Percentiles rank a stretch among this genome's conserved stretches.
Conservation (phyloP, 495 filamentous ascomycete species). For the Hyaloscypha hepaticicola region DNA sequence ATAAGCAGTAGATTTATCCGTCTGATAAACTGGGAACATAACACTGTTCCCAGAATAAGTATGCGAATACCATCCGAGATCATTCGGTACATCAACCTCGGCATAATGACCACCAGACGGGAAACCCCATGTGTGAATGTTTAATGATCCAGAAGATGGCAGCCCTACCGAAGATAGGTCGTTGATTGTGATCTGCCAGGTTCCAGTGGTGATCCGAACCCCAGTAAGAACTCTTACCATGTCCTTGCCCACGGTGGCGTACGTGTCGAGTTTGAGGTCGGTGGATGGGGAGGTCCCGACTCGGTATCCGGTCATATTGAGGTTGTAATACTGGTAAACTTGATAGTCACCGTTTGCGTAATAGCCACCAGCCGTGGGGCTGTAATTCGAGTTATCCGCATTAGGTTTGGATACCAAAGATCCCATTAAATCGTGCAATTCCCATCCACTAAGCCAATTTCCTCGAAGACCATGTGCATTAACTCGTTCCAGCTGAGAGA, state of each 20-base stretch:
- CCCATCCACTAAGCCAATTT: constrained; percentile 39
- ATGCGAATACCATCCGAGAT: constrained; percentile 35
- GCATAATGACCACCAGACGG: constrained; percentile 24
- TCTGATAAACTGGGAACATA: constrained; percentile 39
- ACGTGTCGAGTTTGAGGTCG: constrained; percentile 40
- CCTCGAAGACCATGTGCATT: constrained; percentile 41
- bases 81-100: constrained; percentile 36
- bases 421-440: constrained; percentile 41
- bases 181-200: constrained; percentile 38
- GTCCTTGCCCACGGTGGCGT: constrained; percentile 31
- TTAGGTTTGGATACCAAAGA: constrained; percentile 35
- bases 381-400: constrained; percentile 30
- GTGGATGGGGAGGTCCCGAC: constrained; percentile 33
- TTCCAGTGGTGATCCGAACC: constrained; percentile 33
- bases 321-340: constrained; percentile 46
- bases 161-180: constrained; percentile 35
- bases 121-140: constrained; percentile 39
- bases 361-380: constrained; percentile 19
- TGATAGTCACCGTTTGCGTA: constrained; percentile 37
- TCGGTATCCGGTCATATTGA: constrained; percentile 41
- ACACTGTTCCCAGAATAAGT: constrained; percentile 35
- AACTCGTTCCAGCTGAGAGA: constrained; percentile 40
- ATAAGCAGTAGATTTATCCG: constrained; percentile 35
- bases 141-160: constrained; percentile 32
- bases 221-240: constrained; percentile 38